Evolutionary conservation across 257 asterid genomes (phyloP), one percentile per base, ranked within the genome.

Genomic region (Rehmannia glutinosa): DNA sequence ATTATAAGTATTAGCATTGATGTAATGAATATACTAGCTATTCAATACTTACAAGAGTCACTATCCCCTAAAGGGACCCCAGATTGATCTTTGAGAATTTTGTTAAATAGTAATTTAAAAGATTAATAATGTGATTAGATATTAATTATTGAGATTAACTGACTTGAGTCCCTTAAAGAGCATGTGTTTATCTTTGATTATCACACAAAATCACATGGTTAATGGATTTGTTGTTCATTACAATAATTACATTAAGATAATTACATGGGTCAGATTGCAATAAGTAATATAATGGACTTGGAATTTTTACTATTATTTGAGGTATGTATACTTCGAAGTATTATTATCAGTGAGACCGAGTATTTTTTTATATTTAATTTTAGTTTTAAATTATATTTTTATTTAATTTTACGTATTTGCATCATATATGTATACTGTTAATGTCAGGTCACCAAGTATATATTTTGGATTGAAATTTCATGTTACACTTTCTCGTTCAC

Each of bases 101-200:
- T n/a, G n/a, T n/a, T n/a, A n/a, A n/a, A n/a, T n/a, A n/a, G n/a
- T n/a, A n/a, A n/a, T 52, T 24, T 17, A 16, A 7, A 21, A 55
- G 4, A 19, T n/a, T n/a, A 32, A 8, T 5, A 19, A 3, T 20
- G 30, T 27, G 45, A 53, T 67, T 67, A 55, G 20, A 17, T 23
- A 30, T 19, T 55, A 68, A 68, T 19, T 42, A 45, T 8, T 53
- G 21, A 28, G 16, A 27, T 56, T 11, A 38, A 32, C 25, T 2
- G 12, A 6, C 23, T 17, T 19, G 28, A 56, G 12, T 6, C 10
- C 51, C 51, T 32, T 28, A 36, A 5, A 50, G 25, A 57, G 60
- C 68, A 59, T 46, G 61, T 68, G 66, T 27, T 54, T 55, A 1
- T 19, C 65, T 68, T 68, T 33, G 52, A 46, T 58, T 69, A 46